Percentiles rank a stretch among this genome's conserved stretches.
Evolutionary conservation across 2,329 filamentous ascomycete genomes (phyloP).

Genomic region (Ophiostoma triangulosporum): DNA sequence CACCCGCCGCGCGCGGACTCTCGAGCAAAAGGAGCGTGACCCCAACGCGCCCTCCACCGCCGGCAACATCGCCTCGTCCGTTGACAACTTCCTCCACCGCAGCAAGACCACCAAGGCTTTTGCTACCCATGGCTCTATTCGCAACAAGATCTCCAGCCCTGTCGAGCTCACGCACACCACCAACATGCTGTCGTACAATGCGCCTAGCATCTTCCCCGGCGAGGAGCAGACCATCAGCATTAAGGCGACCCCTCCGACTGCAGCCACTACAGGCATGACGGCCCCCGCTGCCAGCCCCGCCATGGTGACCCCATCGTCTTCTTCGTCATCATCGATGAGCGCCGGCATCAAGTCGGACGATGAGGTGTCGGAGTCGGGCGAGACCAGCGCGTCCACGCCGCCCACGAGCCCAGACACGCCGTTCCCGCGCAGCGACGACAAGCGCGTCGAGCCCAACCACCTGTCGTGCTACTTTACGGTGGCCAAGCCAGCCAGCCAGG

Average conservation of each 20-base stretch:
- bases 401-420: slow-evolving; percentile 56
- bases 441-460: slow-evolving; percentile 46
- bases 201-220: slow-evolving; percentile 55
- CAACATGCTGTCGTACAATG: slow-evolving; percentile 91
- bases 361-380: slow-evolving; percentile 52
- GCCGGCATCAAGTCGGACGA: slow-evolving; percentile 42
- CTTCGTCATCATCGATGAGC: slow-evolving; percentile 32
- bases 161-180: slow-evolving; percentile 84
- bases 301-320: slow-evolving; percentile 22
- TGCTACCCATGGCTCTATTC: slow-evolving; percentile 33
- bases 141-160: slow-evolving; percentile 73
- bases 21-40: slow-evolving; percentile 29
- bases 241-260: not conserved
- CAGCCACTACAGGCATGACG: not conserved
- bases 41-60: not conserved
- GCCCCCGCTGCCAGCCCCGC: slow-evolving; percentile 14
- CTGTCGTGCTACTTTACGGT: slow-evolving; percentile 52
- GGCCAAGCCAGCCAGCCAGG: not conserved
- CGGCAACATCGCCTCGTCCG: not conserved
- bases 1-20: slow-evolving; percentile 49
- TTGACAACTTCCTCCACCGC: slow-evolving; percentile 29
- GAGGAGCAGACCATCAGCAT: not conserved
- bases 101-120: slow-evolving; percentile 34
- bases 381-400: slow-evolving; percentile 40
- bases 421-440: slow-evolving; percentile 26